Evolutionary conservation across 1,284 basidiomycete species (phyloP), one percentile per base, ranked within the genome.

Genomic region (Boletus sp.): DNA sequence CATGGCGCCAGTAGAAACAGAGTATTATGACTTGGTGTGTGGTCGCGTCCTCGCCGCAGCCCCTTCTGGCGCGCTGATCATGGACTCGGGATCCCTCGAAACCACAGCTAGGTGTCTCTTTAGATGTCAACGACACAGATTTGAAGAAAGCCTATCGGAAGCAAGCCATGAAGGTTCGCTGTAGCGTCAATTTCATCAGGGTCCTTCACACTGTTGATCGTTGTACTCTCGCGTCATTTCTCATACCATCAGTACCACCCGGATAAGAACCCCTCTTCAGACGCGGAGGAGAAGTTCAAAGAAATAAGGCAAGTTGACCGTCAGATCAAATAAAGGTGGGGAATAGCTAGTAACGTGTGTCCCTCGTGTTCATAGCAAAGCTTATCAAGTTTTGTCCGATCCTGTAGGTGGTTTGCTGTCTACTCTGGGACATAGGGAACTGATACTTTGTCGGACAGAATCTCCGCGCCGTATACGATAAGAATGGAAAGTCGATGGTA

Each of bases 121-220:
- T 72, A 20, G 78, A 81, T 41, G 79, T 71, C 19, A 71, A 68
- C 44, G 90, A 91, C 56, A 83, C 82, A 4, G 82, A 88, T 50
- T 71, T 97, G 58, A 99, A 98, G 76, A 97, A 94, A 73, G 93
- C 91, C 1, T 98, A 98, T 70, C 78, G 95, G 55, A 96, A 91
- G 69, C 85, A 89, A 54, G 94, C 95, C 19, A 94, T 98, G 78
- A 90, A 91, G 77, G 92, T 92, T 50, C 59, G 75, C 64, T 10
- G 19, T 43, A 12, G 14, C 39, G 19, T 42, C 20, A 8, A 43
- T 35, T 27, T 39, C 10, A 6, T 41, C 41, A 42, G 49, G 22
- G n/a, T 17, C 20, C n/a, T 27, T 37, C 34, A 29, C 29, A 2
- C 34, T 8, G 34, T 36, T n/a, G n/a, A 36, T 45, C 40, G 14